Conservation (phyloP, 148 eudicot genomes). For the Silene conica region DNA sequence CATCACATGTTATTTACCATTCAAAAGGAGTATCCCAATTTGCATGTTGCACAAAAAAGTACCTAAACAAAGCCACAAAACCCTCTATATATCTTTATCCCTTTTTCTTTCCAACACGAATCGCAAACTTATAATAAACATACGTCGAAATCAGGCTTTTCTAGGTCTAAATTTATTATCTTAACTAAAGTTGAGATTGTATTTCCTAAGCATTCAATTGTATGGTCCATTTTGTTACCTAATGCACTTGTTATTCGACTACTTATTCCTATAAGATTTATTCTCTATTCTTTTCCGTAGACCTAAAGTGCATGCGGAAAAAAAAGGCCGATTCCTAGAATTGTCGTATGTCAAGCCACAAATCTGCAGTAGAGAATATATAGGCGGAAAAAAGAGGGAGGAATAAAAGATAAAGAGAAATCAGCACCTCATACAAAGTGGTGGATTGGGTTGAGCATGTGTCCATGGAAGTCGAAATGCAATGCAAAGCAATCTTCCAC, state of each 20-base stretch:
- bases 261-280: conserved; percentile 3
- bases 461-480: not conserved
- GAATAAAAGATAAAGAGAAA: conserved; percentile 14
- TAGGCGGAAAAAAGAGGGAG: not conserved
- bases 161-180: not conserved
- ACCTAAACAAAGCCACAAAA: conserved; percentile 4
- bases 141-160: conserved; percentile 20
- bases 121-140: conserved; percentile 1
- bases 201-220: conserved; percentile 12
- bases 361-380: conserved; percentile 19
- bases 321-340: conserved; percentile 19
- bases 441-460: not conserved
- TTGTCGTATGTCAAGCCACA: conserved; percentile 21
- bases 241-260: not conserved
- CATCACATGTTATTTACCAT: not conserved
- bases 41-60: conserved; percentile 14
- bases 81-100: not conserved
- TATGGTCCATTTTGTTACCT: conserved; percentile 5
- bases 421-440: conserved; percentile 8
- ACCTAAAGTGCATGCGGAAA: conserved; percentile 15
- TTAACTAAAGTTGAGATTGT: not conserved
- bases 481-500: not conserved
- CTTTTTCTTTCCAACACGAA: not conserved
- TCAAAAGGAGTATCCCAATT: conserved; percentile 7
- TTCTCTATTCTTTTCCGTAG: not conserved